A percentile compares a stretch with the other conserved stretches of the same genome.
Conservation (phyloP, 495 filamentous ascomycete genomes). For the Podospora anserina region DNA sequence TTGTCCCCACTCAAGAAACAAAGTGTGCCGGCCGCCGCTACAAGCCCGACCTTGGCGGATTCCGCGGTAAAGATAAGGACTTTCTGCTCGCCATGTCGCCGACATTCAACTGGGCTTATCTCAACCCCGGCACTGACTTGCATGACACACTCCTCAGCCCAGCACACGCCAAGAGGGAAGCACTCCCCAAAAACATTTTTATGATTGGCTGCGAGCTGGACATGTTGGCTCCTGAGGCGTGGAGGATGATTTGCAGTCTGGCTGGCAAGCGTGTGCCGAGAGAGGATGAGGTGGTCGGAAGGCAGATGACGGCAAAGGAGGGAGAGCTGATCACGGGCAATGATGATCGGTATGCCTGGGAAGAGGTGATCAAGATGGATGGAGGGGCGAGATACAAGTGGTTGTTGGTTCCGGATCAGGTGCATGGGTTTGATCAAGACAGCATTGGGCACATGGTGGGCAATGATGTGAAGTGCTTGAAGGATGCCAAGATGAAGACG, state of each 20-base stretch:
- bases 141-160: conserved; percentile 35
- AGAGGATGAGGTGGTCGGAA: conserved; percentile 16
- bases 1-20: conserved; percentile 8
- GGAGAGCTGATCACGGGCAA: conserved; percentile 28
- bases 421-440: conserved; percentile 41
- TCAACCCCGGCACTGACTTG: conserved; percentile 21
- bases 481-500: conserved; percentile 36
- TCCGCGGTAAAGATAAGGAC: conserved; percentile 27
- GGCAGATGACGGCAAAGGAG: conserved; percentile 17
- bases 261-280: conserved; percentile 25
- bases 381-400: conserved; percentile 32
- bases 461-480: conserved; percentile 18
- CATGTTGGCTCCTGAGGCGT: conserved; percentile 35
- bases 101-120: conserved; percentile 37
- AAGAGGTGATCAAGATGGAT: conserved; percentile 23
- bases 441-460: conserved; percentile 9
- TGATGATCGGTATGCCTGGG: conserved; percentile 39
- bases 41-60: conserved; percentile 33
- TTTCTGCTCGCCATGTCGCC: conserved; percentile 21
- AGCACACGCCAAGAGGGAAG: conserved; percentile 25
- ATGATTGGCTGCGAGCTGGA: conserved; percentile 55
- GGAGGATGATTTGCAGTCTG: conserved; percentile 36
- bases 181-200: conserved; percentile 38
- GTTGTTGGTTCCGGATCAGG: conserved; percentile 41
- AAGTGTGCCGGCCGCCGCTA: conserved; percentile 32